phyloP scores from a whole-genome alignment of 179 eudicot species.

The Beta lomatogona region DNA sequence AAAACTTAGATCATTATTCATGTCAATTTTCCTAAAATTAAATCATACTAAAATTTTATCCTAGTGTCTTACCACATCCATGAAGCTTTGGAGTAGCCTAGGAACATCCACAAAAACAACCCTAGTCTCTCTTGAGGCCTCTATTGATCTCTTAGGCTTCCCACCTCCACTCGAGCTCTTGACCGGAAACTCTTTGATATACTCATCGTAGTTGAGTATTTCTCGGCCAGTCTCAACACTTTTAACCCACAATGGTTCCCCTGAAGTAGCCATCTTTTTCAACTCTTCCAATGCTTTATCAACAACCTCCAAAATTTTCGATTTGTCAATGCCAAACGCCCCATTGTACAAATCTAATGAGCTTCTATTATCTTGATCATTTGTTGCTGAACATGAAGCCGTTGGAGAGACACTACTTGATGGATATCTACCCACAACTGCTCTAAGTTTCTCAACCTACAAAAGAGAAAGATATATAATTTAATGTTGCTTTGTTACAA shows the following conservation, averaged over 20 bases:
- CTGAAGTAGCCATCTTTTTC: slow-evolving; percentile 69
- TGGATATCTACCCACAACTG: slow-evolving; percentile 54
- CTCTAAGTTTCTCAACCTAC: slow-evolving; percentile 82
- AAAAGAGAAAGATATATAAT: neutral
- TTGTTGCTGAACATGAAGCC: slow-evolving; percentile 58
- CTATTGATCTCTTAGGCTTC: slow-evolving; percentile 59
- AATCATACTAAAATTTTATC: too few species aligned
- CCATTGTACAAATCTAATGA: slow-evolving; percentile 68
- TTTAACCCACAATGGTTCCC: slow-evolving; percentile 82
- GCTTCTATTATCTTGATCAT: slow-evolving; percentile 59
- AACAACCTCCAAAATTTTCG: slow-evolving; percentile 56
- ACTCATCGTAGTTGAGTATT: slow-evolving; percentile 89
- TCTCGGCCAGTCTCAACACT: slow-evolving; percentile 88
- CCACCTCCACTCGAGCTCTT: slow-evolving; percentile 37
- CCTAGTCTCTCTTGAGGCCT: slow-evolving; percentile 86
- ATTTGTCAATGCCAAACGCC: slow-evolving; percentile 62
- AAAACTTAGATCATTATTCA: too few species aligned
- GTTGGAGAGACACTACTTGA: slow-evolving; percentile 57
- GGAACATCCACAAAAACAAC: slow-evolving; percentile 78
- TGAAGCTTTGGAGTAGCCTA: slow-evolving; percentile 67
- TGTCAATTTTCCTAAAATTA: too few species aligned
- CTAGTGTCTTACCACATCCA: slow-evolving; percentile 75
- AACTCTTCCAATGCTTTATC: slow-evolving; percentile 68
- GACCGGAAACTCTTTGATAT: slow-evolving; percentile 49
- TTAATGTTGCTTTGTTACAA: too few species aligned